A percentile compares a stretch with the other conserved stretches of the same genome.
Evolutionary conservation across 2,329 filamentous ascomycete genomes (phyloP).

Genomic region (Arthroderma sp.): DNA sequence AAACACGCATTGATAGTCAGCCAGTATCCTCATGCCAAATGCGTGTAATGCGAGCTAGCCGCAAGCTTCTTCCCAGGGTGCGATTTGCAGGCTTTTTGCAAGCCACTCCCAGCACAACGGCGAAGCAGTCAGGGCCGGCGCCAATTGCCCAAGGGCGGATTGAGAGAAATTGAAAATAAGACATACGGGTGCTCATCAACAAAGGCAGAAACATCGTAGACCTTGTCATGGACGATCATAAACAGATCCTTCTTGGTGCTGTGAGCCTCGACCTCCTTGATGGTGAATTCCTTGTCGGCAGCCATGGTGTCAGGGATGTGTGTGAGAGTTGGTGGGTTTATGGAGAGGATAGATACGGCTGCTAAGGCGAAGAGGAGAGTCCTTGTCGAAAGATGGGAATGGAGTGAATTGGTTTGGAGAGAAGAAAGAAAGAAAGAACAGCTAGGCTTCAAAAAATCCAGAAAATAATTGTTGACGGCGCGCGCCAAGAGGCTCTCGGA

Average conservation of each 20-base stretch:
- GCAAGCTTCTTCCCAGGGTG: too few species aligned
- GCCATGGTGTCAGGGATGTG: conserved; percentile 30
- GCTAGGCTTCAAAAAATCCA: too few species aligned
- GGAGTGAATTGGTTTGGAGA: not conserved
- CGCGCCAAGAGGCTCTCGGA: too few species aligned
- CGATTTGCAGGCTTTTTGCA: too few species aligned
- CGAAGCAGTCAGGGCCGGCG: not conserved
- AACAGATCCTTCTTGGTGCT: conserved; percentile 86
- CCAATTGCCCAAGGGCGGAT: not conserved
- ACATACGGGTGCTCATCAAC: conserved; percentile 90
- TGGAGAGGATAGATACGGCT: not conserved
- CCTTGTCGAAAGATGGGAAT: not conserved
- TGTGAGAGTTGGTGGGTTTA: conserved; percentile 7
- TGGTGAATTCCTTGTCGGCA: conserved; percentile 53
- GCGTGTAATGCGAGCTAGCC: not conserved
- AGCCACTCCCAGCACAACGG: too few species aligned
- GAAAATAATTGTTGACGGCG: too few species aligned
- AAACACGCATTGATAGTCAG: conserved; percentile 1
- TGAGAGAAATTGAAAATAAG: conserved; percentile 2
- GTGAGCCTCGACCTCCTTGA: conserved; percentile 70
- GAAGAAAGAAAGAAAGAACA: not conserved
- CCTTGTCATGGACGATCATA: conserved; percentile 87
- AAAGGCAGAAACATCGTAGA: conserved; percentile 83
- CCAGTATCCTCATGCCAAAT: conserved; percentile 15
- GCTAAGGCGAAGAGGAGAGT: too few species aligned